Evolutionary conservation across 768 basidiomycete species (phyloP).

Genomic region (Lactifluus piperatus): DNA sequence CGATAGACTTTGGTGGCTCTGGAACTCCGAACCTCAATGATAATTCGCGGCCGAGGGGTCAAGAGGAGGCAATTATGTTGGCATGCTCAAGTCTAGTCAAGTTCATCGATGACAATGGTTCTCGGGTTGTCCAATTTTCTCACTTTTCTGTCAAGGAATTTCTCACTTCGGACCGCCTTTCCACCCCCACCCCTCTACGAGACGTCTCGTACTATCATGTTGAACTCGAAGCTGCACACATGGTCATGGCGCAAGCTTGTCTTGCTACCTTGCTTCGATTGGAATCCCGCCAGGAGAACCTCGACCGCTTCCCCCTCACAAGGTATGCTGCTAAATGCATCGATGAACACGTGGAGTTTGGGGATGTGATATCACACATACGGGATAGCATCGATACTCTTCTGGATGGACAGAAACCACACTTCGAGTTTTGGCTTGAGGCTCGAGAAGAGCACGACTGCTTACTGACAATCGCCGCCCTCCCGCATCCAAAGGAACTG

Average conservation of each 20-base stretch:
- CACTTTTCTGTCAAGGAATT: conserved; percentile 3
- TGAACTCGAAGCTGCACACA: neutral
- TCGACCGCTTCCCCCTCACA: neutral
- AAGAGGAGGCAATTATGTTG: neutral
- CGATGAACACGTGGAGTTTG: neutral
- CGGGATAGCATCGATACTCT: neutral
- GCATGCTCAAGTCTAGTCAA: neutral
- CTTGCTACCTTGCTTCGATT: neutral
- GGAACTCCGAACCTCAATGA: neutral
- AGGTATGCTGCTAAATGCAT: neutral
- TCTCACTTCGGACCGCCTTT: neutral
- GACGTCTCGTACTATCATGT: neutral
- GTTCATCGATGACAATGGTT: neutral
- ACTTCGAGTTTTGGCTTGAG: neutral
- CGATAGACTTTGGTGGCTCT: neutral
- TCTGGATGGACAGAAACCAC: neutral
- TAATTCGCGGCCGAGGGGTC: neutral
- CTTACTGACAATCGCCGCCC: neutral
- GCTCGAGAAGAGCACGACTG: no score
- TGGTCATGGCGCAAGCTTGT: neutral
- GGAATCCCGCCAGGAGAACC: neutral
- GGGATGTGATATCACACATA: neutral
- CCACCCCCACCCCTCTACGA: neutral
- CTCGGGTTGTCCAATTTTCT: neutral
- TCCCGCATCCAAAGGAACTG: neutral